Conservation (phyloP, 345 rosid genomes). For the Lepidium sativum region DNA sequence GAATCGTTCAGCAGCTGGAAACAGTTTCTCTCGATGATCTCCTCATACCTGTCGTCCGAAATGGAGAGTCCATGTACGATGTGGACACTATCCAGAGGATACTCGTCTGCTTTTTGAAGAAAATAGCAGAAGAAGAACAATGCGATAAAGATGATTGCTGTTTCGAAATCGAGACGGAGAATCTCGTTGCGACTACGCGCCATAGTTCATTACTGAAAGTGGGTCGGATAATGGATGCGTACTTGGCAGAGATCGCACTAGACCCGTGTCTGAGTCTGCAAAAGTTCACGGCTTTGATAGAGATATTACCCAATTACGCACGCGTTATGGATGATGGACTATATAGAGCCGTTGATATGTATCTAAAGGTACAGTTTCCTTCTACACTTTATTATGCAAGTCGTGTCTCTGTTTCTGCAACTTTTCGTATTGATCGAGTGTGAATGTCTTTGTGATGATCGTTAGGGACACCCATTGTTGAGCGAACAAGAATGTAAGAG, state of each 20-base stretch:
- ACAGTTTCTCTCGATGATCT: constrained; percentile 68
- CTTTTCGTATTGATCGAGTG: not conserved
- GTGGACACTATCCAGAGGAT: constrained; percentile 68
- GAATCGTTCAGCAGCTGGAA: constrained; percentile 56
- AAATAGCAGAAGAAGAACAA: constrained; percentile 52
- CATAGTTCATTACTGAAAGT: constrained; percentile 69
- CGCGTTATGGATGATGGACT: constrained; percentile 77
- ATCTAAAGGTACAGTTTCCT: constrained; percentile 47
- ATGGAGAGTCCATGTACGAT: constrained; percentile 63
- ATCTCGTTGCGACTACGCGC: constrained; percentile 29
- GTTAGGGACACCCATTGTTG: constrained; percentile 56
- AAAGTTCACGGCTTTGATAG: constrained; percentile 61
- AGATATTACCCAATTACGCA: constrained; percentile 69
- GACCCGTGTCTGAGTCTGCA: constrained; percentile 70
- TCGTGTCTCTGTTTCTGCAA: not conserved
- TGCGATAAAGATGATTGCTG: not conserved
- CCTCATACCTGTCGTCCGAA: constrained; percentile 59
- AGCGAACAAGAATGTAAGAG: constrained; percentile 57
- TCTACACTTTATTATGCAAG: not conserved
- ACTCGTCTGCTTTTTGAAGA: constrained; percentile 53
- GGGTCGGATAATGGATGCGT: constrained; percentile 71
- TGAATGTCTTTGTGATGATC: not conserved
- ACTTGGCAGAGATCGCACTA: constrained; percentile 77
- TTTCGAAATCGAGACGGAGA: constrained; percentile 6
- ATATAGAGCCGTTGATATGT: constrained; percentile 76